phyloP scores from a whole-genome alignment of 164 flowering plant genomes.

The Annona squamosa region DNA sequence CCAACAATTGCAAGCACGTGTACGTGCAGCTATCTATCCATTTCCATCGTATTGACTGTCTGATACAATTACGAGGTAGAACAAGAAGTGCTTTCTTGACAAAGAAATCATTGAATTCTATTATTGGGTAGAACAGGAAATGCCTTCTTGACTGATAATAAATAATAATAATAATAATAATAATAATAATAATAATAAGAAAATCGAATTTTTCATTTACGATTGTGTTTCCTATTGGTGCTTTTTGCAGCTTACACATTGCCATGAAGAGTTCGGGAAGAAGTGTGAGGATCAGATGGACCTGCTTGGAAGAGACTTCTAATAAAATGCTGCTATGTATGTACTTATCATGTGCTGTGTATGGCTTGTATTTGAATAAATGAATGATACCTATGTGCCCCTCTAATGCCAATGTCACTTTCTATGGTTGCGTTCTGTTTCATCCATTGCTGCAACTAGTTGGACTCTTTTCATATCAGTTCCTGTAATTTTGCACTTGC shows the following conservation, averaged over 20 bases:
- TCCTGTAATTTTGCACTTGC: no score
- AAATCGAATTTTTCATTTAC: background rate
- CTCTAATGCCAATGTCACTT: background rate
- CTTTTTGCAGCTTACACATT: conserved; percentile 48
- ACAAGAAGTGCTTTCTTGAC: background rate
- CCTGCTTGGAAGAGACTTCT: background rate
- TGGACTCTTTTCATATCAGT: no score
- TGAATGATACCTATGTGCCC: background rate
- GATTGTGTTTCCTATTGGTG: background rate
- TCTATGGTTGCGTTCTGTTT: background rate
- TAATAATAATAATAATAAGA: background rate
- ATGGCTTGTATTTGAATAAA: background rate
- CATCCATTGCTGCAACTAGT: background rate
- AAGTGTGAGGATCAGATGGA: background rate
- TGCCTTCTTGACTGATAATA: background rate
- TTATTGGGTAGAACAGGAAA: background rate
- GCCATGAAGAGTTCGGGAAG: conserved; percentile 25
- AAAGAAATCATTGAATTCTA: background rate
- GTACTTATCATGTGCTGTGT: background rate
- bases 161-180: background rate
- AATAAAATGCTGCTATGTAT: background rate
- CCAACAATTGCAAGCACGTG: background rate
- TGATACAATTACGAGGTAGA: background rate
- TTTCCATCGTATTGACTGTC: background rate
- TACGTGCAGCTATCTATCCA: background rate